A percentile compares a stretch with the other conserved stretches of the same genome.
phyloP scores from a whole-genome alignment of 257 asterid genomes.

The Parsonsia alboflavescens region DNA sequence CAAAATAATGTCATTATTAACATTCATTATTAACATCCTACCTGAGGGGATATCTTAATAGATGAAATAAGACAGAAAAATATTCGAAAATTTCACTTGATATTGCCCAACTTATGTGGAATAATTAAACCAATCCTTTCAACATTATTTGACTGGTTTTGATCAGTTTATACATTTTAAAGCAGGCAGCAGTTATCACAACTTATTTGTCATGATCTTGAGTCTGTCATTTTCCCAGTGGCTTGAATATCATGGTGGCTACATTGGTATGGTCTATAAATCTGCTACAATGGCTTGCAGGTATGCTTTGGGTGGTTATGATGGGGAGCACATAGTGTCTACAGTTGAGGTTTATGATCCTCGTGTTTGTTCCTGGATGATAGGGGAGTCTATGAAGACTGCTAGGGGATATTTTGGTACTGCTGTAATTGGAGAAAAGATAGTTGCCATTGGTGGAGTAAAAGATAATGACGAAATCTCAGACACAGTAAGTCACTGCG shows the following conservation, averaged over 20 bases:
- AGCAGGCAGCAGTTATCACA: background rate
- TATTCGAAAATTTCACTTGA: background rate
- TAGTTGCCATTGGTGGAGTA: slow-evolving; percentile 50
- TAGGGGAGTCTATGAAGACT: slow-evolving; percentile 41
- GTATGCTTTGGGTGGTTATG: slow-evolving; percentile 67
- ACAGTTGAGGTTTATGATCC: slow-evolving; percentile 65
- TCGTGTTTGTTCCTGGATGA: slow-evolving; percentile 53
- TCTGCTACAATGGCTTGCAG: slow-evolving; percentile 29
- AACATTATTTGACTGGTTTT: background rate
- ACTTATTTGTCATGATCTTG: background rate
- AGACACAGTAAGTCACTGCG: slow-evolving; percentile 38
- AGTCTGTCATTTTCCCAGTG: background rate
- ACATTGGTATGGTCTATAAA: background rate
- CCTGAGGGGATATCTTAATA: background rate
- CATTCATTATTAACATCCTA: too few species aligned
- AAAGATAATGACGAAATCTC: slow-evolving; percentile 14
- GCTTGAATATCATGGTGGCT: background rate
- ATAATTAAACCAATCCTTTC: background rate
- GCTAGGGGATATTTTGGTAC: slow-evolving; percentile 52
- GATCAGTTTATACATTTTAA: background rate
- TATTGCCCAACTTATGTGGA: background rate
- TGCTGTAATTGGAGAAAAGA: slow-evolving; percentile 38
- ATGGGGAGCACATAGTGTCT: slow-evolving; percentile 48
- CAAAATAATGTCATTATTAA: too few species aligned
- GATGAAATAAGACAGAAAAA: background rate